Percentiles rank a stretch among this genome's conserved stretches.
These are phyloP conservation scores for Cyclotella baltica DNA, from an alignment of 108 stramenopile species.

Conservation along the genomic window DNA sequence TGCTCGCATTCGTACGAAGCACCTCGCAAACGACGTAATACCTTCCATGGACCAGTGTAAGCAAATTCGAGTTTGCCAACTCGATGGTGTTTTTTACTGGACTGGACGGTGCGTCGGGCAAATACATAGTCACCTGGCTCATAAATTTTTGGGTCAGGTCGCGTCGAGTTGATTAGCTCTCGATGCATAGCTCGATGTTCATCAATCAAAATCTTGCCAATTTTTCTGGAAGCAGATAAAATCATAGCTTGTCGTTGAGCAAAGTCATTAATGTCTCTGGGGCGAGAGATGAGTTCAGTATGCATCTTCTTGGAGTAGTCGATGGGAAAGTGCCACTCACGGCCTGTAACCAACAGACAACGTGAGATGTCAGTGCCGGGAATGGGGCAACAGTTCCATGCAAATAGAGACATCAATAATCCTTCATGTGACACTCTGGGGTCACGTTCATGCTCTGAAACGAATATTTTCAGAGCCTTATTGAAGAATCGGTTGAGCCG, in stretches of 20 bases:
- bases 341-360: slow-evolving; percentile 18
- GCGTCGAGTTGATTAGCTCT: slow-evolving; percentile 9
- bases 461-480: too few relatives aligned
- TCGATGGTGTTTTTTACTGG: too few relatives aligned
- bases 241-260: not conserved
- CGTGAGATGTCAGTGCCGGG: slow-evolving; percentile 37
- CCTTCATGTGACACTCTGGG: too few relatives aligned
- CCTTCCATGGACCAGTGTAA: not conserved
- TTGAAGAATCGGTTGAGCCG: not conserved
- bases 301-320: slow-evolving; percentile 20
- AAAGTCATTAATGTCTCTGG: not conserved
- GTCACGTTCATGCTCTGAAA: too few relatives aligned
- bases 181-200: slow-evolving; percentile 17
- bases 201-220: not conserved
- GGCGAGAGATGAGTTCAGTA: not conserved
- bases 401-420: too few relatives aligned
- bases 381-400: too few relatives aligned
- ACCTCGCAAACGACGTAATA: not conserved
- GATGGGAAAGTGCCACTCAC: slow-evolving; percentile 44
- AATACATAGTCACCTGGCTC: not conserved
- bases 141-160: not conserved
- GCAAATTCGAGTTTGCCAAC: too few relatives aligned
- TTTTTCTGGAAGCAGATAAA: not conserved
- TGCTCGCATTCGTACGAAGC: too few relatives aligned
- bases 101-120: not conserved